These are phyloP conservation scores for Amanita phalloides DNA, from an alignment of 768 basidiomycete species.

Conservation along the genomic window DNA sequence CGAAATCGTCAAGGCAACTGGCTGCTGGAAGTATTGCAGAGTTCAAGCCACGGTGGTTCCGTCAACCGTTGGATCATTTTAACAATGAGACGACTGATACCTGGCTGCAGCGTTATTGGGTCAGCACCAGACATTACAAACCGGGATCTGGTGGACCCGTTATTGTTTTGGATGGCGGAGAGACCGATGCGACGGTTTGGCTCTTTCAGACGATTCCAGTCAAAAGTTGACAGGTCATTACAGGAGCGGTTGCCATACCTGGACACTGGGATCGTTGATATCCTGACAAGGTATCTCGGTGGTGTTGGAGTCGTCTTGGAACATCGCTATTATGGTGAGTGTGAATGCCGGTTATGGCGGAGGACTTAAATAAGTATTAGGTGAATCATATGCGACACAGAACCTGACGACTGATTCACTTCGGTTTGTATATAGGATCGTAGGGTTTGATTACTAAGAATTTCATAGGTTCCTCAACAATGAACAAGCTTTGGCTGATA, in stretches of 20 bases:
- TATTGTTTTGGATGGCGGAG: slow-evolving; percentile 87
- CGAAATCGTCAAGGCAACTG: slow-evolving; percentile 7
- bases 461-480: slow-evolving; percentile 73
- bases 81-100: slow-evolving; percentile 40
- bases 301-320: slow-evolving; percentile 89
- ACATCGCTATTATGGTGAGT: slow-evolving; percentile 78
- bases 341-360: slow-evolving; percentile 6
- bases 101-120: slow-evolving; percentile 89
- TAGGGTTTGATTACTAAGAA: slow-evolving; percentile 5
- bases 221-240: not conserved
- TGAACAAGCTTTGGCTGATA: slow-evolving; percentile 82
- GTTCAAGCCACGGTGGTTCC: slow-evolving; percentile 60
- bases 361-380: slow-evolving; percentile 24
- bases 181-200: slow-evolving; percentile 73
- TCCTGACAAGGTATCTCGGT: slow-evolving; percentile 73
- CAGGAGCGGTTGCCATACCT: slow-evolving; percentile 46
- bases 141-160: slow-evolving; percentile 69
- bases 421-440: slow-evolving; percentile 30
- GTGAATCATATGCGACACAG: slow-evolving; percentile 61
- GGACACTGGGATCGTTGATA: slow-evolving; percentile 79
- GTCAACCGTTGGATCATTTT: slow-evolving; percentile 83
- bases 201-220: not conserved
- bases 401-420: slow-evolving; percentile 79
- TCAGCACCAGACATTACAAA: slow-evolving; percentile 73
- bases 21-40: slow-evolving; percentile 18